A percentile compares a stretch with the other conserved stretches of the same genome.
Evolutionary conservation across 805 yeast species (phyloP).

Genomic region (Candida hispaniensis): DNA sequence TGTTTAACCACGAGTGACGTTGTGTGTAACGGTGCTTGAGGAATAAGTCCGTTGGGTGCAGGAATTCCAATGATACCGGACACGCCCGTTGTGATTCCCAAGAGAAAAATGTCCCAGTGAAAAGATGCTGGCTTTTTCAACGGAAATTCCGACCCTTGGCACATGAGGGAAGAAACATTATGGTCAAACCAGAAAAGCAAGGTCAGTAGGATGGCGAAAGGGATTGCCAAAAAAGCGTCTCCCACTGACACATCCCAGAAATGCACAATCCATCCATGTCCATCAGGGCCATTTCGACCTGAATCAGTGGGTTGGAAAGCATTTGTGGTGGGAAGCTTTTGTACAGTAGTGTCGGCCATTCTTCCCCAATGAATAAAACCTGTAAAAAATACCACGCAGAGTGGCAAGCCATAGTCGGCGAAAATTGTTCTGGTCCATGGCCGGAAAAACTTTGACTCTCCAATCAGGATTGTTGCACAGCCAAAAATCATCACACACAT

Average conservation of each 20-base stretch:
- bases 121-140: slow-evolving; percentile 78
- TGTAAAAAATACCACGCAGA: slow-evolving; percentile 77
- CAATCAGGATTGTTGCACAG: slow-evolving; percentile 34
- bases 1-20: slow-evolving; percentile 51
- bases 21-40: slow-evolving; percentile 95
- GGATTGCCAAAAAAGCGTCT: slow-evolving; percentile 79
- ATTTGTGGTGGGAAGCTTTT: slow-evolving; percentile 54
- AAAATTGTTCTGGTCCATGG: slow-evolving; percentile 55
- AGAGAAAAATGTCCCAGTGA: slow-evolving; percentile 80
- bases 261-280: slow-evolving; percentile 64
- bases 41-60: slow-evolving; percentile 92
- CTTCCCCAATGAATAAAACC: slow-evolving; percentile 93
- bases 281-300: slow-evolving; percentile 22
- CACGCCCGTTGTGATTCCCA: slow-evolving; percentile 80
- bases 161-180: slow-evolving; percentile 86
- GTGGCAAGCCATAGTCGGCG: slow-evolving; percentile 78
- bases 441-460: slow-evolving; percentile 53
- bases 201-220: slow-evolving; percentile 81
- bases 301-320: slow-evolving; percentile 63
- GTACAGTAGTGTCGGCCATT: slow-evolving; percentile 45
- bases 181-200: slow-evolving; percentile 88
- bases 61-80: slow-evolving; percentile 86
- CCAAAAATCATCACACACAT: slow-evolving; percentile 73
- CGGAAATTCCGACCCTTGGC: slow-evolving; percentile 75
- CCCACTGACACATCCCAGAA: slow-evolving; percentile 67